Conservation (phyloP, 2,329 filamentous ascomycete genomes). For the Scopulariopsis brevicaulis region DNA sequence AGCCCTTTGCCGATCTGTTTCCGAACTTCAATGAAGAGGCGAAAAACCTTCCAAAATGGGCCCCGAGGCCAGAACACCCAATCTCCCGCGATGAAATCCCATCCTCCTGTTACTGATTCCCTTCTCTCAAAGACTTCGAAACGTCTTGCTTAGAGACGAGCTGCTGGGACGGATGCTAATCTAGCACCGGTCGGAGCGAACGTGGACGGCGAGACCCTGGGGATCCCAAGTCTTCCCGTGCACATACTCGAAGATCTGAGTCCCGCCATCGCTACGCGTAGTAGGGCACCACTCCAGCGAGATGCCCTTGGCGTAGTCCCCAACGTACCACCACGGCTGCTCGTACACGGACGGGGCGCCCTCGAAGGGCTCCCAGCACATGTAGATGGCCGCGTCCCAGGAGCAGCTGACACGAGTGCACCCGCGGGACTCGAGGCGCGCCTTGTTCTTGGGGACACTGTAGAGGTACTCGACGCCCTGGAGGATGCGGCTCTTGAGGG, state of each 20-base stretch:
- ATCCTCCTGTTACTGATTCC: neutral
- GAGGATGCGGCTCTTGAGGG: neutral
- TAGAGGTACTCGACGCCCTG: neutral
- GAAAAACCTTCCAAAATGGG: neutral
- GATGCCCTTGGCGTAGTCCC: neutral
- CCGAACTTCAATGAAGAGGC: neutral
- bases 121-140: neutral
- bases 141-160: neutral
- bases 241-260: neutral
- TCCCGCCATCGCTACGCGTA: neutral
- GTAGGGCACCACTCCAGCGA: neutral
- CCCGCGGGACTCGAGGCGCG: neutral
- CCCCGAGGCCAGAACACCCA: neutral
- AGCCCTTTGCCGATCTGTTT: neutral
- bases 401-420: neutral
- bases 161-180: neutral
- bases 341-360: neutral
- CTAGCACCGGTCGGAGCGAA: neutral
- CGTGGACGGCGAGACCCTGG: neutral
- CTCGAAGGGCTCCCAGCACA: slow-evolving; percentile 1
- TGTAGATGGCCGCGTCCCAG: neutral
- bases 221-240: neutral
- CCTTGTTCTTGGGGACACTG: neutral
- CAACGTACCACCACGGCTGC: neutral
- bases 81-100: neutral